phyloP scores from a whole-genome alignment of 1,139 yeast species.

The Debaryomyces udenii region DNA sequence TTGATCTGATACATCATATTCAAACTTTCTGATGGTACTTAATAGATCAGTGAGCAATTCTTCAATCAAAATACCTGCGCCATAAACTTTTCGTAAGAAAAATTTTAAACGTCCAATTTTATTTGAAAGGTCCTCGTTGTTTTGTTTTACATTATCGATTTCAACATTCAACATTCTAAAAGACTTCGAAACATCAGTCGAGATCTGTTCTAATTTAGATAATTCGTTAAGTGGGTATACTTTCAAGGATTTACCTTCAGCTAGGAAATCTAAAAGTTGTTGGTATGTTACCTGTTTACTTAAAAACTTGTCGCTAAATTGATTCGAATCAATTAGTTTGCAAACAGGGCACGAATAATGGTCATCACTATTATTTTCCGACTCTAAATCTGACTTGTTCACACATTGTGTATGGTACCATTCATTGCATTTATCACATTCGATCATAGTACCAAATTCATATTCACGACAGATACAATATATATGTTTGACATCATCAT shows the following conservation, averaged over 20 bases:
- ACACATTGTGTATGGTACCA: constrained; percentile 81
- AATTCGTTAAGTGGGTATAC: constrained; percentile 47
- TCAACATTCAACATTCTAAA: constrained; percentile 15
- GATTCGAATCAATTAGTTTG: constrained; percentile 28
- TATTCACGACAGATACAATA: constrained; percentile 74
- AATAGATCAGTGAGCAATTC: constrained; percentile 26
- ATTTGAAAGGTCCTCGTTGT: constrained; percentile 20
- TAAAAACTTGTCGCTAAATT: constrained; percentile 20
- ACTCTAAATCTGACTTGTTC: constrained; percentile 35
- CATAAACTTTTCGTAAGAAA: constrained; percentile 37
- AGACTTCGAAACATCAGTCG: not conserved
- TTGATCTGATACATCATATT: constrained; percentile 7
- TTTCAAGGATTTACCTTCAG: constrained; percentile 36
- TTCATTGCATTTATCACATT: constrained; percentile 77
- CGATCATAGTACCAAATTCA: constrained; percentile 76
- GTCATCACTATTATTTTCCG: constrained; percentile 35
- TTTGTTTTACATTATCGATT: constrained; percentile 14
- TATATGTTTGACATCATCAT: constrained; percentile 21
- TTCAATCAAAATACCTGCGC: constrained; percentile 32
- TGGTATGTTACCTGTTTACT: constrained; percentile 24
- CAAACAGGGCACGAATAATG: constrained; percentile 72
- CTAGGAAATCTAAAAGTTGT: constrained; percentile 21
- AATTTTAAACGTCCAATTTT: constrained; percentile 32
- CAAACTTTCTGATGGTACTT: constrained; percentile 21
- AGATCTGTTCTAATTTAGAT: constrained; percentile 22